These are phyloP conservation scores for Platanus orientalis DNA, from an alignment of 164 flowering plant species.

Conservation along the genomic window DNA sequence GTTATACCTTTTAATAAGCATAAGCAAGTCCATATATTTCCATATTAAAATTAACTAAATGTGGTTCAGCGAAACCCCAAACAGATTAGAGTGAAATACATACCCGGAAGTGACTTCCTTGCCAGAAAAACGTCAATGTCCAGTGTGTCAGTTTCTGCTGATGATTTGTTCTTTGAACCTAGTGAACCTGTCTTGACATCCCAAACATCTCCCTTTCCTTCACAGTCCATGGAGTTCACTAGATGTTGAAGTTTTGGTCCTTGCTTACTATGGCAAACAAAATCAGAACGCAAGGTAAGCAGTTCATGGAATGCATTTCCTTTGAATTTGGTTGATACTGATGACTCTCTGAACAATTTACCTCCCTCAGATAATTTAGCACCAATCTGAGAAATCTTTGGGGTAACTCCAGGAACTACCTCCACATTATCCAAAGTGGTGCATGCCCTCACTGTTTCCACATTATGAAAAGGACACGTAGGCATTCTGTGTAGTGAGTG, in stretches of 20 bases:
- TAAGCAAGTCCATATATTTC: neutral
- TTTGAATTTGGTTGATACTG: conserved; percentile 22
- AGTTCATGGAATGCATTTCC: conserved; percentile 29
- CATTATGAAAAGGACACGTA: conserved; percentile 17
- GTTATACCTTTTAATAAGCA: conserved; percentile 1
- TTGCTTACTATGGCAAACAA: conserved; percentile 16
- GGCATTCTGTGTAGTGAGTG: conserved; percentile 16
- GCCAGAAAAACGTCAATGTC: conserved; percentile 33
- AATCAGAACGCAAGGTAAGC: conserved; percentile 22
- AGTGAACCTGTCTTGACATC: conserved; percentile 17
- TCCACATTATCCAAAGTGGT: conserved; percentile 37
- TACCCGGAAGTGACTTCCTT: conserved; percentile 39
- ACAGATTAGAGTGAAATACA: conserved; percentile 1
- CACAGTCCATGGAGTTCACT: conserved; percentile 31
- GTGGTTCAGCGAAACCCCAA: neutral
- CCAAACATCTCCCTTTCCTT: conserved; percentile 29
- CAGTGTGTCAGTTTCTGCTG: conserved; percentile 68
- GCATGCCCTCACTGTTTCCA: conserved; percentile 22
- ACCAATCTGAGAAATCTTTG: conserved; percentile 41
- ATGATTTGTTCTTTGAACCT: conserved; percentile 39
- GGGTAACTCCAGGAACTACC: conserved; percentile 23
- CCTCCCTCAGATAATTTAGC: conserved; percentile 30
- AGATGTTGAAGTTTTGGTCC: conserved; percentile 35
- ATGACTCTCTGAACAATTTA: conserved; percentile 27
- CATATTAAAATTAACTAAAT: neutral